Conservation (phyloP, 2,329 filamentous ascomycete species). For the Pyrenochaeta sp. region DNA sequence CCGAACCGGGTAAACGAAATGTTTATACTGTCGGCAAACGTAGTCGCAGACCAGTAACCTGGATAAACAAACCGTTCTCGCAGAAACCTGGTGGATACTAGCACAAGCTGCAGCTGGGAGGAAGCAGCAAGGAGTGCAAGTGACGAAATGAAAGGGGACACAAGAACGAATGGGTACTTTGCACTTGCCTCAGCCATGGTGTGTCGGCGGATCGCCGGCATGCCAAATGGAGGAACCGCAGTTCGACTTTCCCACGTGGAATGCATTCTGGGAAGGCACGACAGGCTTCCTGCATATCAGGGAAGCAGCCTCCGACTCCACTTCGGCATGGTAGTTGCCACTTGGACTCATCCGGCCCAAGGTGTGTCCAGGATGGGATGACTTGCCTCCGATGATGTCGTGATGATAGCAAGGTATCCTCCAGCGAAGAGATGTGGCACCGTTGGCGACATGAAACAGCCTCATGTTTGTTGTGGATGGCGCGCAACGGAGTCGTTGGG, state of each 20-base stretch:
- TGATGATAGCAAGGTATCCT: not conserved
- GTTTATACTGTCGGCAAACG: constrained; percentile 23
- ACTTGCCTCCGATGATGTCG: not conserved
- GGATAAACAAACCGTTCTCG: constrained; percentile 12
- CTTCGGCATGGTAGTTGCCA: constrained; percentile 7
- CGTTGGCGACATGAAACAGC: not conserved
- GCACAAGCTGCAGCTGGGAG: constrained; percentile 18
- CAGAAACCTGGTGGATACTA: constrained; percentile 16
- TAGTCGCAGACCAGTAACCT: constrained; percentile 7
- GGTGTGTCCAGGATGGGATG: not conserved
- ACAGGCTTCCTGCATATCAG: constrained; percentile 28
- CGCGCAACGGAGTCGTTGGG: not conserved
- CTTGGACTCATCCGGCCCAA: not conserved
- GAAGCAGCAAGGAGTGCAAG: constrained; percentile 29
- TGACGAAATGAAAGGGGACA: constrained; percentile 35
- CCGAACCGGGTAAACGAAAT: constrained; percentile 15
- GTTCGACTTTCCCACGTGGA: constrained; percentile 36
- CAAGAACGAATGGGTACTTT: constrained; percentile 33
- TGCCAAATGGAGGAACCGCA: constrained; percentile 22
- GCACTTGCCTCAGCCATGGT: constrained; percentile 21
- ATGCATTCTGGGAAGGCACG: constrained; percentile 36
- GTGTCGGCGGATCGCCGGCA: constrained; percentile 20
- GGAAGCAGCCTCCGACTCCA: constrained; percentile 15
- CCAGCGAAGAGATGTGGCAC: too few species aligned
- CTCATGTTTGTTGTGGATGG: constrained; percentile 13